phyloP scores from a whole-genome alignment of 345 rosid species.

The Citrus reticulata region DNA sequence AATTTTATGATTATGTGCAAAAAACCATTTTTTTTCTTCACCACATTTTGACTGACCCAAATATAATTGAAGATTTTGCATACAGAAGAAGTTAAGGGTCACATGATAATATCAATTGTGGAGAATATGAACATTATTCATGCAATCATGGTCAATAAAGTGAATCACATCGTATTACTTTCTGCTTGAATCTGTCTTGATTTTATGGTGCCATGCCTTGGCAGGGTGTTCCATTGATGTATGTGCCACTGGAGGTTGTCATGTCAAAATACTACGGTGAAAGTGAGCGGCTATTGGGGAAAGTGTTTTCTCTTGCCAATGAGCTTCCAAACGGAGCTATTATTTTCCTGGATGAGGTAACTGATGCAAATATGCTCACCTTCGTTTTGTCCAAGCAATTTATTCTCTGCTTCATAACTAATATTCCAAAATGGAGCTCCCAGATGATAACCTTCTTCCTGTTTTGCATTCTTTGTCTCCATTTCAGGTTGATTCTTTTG shows the following conservation, averaged over 20 bases:
- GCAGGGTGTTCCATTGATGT: constrained; percentile 82
- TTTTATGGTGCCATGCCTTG: constrained; percentile 11
- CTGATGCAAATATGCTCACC: constrained; percentile 2
- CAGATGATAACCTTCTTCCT: neutral
- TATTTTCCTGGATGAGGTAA: constrained; percentile 92
- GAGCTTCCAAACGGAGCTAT: constrained; percentile 80
- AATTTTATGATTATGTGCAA: neutral
- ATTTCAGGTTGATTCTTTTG: constrained; percentile 91
- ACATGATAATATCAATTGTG: neutral
- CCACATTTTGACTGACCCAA: neutral
- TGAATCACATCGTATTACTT: neutral
- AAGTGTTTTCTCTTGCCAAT: constrained; percentile 87
- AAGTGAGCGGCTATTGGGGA: constrained; percentile 79
- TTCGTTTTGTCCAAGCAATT: neutral
- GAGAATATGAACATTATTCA: neutral
- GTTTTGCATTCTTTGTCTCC: neutral
- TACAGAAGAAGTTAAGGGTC: neutral
- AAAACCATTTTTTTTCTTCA: neutral
- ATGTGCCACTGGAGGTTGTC: constrained; percentile 85
- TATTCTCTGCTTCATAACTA: neutral
- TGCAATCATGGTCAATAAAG: neutral
- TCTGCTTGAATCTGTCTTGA: constrained; percentile 1
- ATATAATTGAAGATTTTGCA: neutral
- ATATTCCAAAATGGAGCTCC: neutral
- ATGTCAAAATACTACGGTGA: constrained; percentile 94